phyloP scores from a whole-genome alignment of 768 basidiomycete genomes.

The Psilocybe tampanensis region DNA sequence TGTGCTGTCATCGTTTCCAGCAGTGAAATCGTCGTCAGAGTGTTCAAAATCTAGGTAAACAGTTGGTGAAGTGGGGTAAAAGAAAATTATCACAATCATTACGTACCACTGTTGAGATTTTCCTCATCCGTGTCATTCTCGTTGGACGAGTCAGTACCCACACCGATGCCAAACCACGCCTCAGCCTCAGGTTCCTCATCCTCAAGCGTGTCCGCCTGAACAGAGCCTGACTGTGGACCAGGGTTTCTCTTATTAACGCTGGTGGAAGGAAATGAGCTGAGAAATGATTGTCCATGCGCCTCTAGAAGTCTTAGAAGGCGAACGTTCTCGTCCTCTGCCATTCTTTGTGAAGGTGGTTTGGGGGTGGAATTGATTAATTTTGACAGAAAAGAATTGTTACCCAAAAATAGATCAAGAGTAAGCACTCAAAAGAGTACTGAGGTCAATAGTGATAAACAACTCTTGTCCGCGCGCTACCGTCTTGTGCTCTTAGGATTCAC shows the following conservation, averaged over 20 bases:
- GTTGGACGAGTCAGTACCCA: conserved; percentile 5
- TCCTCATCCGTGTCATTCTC: conserved; percentile 18
- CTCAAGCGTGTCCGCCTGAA: conserved; percentile 19
- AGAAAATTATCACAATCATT: not conserved
- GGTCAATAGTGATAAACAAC: not conserved
- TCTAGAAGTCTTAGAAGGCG: conserved; percentile 43
- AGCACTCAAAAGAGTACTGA: no score
- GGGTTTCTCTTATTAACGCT: conserved; percentile 18
- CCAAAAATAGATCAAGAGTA: not conserved
- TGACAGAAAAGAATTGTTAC: not conserved
- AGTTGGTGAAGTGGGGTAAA: not conserved
- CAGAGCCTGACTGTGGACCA: not conserved
- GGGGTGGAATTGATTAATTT: no score
- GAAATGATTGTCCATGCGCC: conserved; percentile 49
- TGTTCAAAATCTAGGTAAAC: conserved; percentile 36
- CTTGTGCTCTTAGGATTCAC: no score
- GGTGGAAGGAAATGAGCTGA: conserved; percentile 39
- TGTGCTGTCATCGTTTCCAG: conserved; percentile 32
- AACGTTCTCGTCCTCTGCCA: conserved; percentile 28
- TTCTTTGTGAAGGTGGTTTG: conserved; percentile 6
- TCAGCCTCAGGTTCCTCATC: conserved; percentile 31
- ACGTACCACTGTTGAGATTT: conserved; percentile 10
- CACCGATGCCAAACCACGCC: conserved; percentile 43
- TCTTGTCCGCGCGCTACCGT: no score
- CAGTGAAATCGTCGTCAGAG: conserved; percentile 47